These are phyloP conservation scores for Fomitopsis betulina DNA, from an alignment of 1,284 basidiomycete genomes.

Conservation along the genomic window DNA sequence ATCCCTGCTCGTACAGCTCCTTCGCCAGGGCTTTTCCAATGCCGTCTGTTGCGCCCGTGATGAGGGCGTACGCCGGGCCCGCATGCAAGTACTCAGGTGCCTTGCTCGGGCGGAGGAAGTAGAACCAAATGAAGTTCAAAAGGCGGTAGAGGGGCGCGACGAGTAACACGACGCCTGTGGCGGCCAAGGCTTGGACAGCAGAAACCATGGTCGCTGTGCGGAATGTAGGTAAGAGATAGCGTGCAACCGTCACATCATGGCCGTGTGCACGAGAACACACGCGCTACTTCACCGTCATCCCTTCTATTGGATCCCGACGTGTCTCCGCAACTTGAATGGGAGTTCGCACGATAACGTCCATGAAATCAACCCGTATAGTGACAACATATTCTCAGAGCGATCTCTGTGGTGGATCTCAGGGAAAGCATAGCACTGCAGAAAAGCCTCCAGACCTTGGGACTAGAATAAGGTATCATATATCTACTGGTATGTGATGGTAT, in stretches of 20 bases:
- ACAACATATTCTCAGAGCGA: too few species aligned
- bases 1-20: slow-evolving; percentile 25
- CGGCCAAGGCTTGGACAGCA: slow-evolving; percentile 9
- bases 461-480: too few species aligned
- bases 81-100: slow-evolving; percentile 22
- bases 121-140: slow-evolving; percentile 22
- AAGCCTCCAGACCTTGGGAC: too few species aligned
- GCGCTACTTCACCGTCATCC: neutral
- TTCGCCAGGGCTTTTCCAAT: slow-evolving; percentile 26
- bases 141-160: slow-evolving; percentile 17
- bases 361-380: too few species aligned
- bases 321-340: too few species aligned
- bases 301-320: too few species aligned
- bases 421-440: too few species aligned
- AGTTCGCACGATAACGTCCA: too few species aligned
- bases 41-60: slow-evolving; percentile 29
- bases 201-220: neutral
- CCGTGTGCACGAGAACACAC: neutral
- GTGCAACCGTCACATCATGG: neutral
- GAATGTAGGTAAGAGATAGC: neutral
- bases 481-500: neutral
- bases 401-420: too few species aligned
- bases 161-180: slow-evolving; percentile 11
- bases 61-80: slow-evolving; percentile 21
- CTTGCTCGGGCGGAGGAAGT: slow-evolving; percentile 21